Conservation (phyloP, 192 early-diverging fungal genomes). For the Coemansia biformis region DNA sequence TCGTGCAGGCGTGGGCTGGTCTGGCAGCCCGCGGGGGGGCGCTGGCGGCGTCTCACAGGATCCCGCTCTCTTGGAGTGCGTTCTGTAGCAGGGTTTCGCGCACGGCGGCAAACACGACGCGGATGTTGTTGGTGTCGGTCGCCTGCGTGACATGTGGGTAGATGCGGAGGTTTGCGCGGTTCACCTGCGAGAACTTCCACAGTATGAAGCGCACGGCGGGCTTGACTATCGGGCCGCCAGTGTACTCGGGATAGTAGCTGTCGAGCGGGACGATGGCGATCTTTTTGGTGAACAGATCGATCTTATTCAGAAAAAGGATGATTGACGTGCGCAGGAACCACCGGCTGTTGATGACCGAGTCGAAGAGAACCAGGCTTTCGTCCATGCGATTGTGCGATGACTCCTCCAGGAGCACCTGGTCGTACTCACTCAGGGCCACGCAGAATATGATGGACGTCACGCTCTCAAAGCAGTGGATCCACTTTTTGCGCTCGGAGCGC, state of each 20-base stretch:
- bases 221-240: constrained; percentile 66
- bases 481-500: constrained; percentile 98
- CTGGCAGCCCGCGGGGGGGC: no score
- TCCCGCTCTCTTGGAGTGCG: constrained; percentile 72
- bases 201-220: constrained; percentile 85
- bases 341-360: constrained; percentile 85
- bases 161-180: constrained; percentile 74
- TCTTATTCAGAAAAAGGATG: constrained; percentile 92
- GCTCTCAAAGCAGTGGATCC: constrained; percentile 99
- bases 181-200: constrained; percentile 81
- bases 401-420: constrained; percentile 87
- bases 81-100: constrained; percentile 90
- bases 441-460: constrained; percentile 96
- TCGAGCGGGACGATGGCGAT: constrained; percentile 69
- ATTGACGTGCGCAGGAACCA: constrained; percentile 91
- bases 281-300: constrained; percentile 82
- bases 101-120: constrained; percentile 86
- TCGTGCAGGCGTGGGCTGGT: no score
- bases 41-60: constrained; percentile 52
- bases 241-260: constrained; percentile 86
- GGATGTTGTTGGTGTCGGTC: constrained; percentile 85
- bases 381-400: constrained; percentile 82
- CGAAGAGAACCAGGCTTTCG: constrained; percentile 85
- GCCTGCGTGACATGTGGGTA: constrained; percentile 88
- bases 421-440: constrained; percentile 88